A percentile compares a stretch with the other conserved stretches of the same genome.
Conservation (phyloP, 2,329 filamentous ascomycete species). For the Penicillium sp. region DNA sequence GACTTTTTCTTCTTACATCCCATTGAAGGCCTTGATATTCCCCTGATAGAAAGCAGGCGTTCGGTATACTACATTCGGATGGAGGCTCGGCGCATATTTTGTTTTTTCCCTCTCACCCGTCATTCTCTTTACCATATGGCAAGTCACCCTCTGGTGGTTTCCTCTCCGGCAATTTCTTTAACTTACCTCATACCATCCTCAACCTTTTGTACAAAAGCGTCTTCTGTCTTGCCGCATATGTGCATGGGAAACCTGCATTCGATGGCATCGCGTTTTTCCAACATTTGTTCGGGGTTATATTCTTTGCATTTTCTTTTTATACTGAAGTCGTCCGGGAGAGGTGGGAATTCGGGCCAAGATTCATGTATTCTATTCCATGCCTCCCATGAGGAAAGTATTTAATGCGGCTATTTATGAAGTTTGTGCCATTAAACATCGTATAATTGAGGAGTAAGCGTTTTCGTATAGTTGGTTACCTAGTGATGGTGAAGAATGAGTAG, state of each 20-base stretch:
- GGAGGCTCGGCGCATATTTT: constrained; percentile 32
- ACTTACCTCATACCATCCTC: constrained; percentile 14
- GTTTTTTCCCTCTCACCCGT: constrained; percentile 14
- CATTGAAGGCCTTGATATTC: constrained; percentile 31
- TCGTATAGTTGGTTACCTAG: neutral
- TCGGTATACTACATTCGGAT: constrained; percentile 30
- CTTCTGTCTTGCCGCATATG: constrained; percentile 14
- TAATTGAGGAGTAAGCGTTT: neutral
- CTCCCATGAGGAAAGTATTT: constrained; percentile 22
- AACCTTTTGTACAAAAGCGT: constrained; percentile 33
- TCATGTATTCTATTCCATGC: constrained; percentile 27
- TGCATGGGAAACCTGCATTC: constrained; percentile 12
- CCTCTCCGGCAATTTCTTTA: constrained; percentile 11
- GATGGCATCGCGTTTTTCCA: constrained; percentile 8
- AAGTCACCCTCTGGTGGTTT: constrained; percentile 5
- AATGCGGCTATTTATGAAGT: constrained; percentile 17
- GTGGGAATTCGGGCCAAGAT: constrained; percentile 12
- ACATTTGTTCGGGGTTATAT: constrained; percentile 14
- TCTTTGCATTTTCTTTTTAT: constrained; percentile 6
- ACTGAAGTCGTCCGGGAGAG: constrained; percentile 11
- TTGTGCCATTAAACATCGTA: neutral
- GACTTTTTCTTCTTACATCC: constrained; percentile 16
- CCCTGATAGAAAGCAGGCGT: constrained; percentile 38
- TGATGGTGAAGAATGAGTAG: neutral
- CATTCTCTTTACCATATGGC: constrained; percentile 9